phyloP scores from a whole-genome alignment of 176 grass and related monocot genomes.

The Oryza brachyantha region DNA sequence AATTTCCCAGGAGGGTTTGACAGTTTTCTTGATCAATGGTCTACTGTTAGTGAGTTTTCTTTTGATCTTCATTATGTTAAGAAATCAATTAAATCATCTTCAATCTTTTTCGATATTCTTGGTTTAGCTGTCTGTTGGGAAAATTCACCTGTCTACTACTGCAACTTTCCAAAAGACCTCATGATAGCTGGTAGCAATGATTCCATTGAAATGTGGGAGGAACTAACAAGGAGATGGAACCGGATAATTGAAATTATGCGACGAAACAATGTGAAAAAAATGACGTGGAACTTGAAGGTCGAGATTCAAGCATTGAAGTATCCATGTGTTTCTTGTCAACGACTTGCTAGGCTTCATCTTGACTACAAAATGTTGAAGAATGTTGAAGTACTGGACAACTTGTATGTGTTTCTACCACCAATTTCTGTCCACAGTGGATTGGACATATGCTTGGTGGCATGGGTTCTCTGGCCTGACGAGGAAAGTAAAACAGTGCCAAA shows the following conservation, averaged over 20 bases:
- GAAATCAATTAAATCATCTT: slow-evolving; percentile 41
- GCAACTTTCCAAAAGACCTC: slow-evolving; percentile 84
- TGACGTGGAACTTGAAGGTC: slow-evolving; percentile 85
- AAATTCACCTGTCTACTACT: slow-evolving; percentile 81
- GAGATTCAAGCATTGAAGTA: slow-evolving; percentile 90
- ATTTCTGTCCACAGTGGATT: slow-evolving; percentile 63
- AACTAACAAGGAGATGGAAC: slow-evolving; percentile 68
- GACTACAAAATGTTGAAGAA: slow-evolving; percentile 58
- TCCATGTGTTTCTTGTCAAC: slow-evolving; percentile 71
- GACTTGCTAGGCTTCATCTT: slow-evolving; percentile 50
- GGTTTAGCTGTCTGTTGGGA: slow-evolving; percentile 93
- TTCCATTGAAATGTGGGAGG: slow-evolving; percentile 49
- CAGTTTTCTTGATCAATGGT: slow-evolving; percentile 78
- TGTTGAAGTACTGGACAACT: slow-evolving; percentile 60
- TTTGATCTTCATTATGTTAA: slow-evolving; percentile 91
- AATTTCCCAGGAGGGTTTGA: slow-evolving; percentile 77
- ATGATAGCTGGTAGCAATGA: slow-evolving; percentile 29
- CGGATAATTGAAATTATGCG: slow-evolving; percentile 71
- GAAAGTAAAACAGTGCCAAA: slow-evolving; percentile 80
- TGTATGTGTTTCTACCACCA: slow-evolving; percentile 64
- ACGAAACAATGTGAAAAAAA: slow-evolving; percentile 58
- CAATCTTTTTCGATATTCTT: slow-evolving; percentile 62
- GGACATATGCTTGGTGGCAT: slow-evolving; percentile 70
- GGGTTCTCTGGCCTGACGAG: slow-evolving; percentile 95
- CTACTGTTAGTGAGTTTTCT: slow-evolving; percentile 62